Evolutionary conservation across 306 rosid genomes (phyloP), one percentile per base, ranked within the genome.

Genomic region (Mimosa bimucronata): DNA sequence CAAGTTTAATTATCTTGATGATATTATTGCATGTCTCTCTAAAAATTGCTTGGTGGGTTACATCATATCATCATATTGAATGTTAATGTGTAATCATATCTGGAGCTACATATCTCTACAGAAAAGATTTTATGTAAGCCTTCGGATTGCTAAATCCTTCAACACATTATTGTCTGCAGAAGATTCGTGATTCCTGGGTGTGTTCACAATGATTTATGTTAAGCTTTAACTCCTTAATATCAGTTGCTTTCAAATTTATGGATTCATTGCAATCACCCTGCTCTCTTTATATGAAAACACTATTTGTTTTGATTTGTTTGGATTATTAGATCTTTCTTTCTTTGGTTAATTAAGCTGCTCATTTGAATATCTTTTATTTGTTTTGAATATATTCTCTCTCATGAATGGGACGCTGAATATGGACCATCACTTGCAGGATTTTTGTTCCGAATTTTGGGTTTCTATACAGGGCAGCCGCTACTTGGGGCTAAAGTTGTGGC

Each of bases 401-500:
- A 80, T 83, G 74, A 72, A 46, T 65, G 77, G 40, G 80, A 50
- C 25, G 29, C 37, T 78, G 40, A 84, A 45, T 79, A 69, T 73
- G 74, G 77, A 65, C 64, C 81, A 55, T 82, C 29, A 60, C 79
- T 82, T 87, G 89, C 98, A 95, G 98, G 99, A 80, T 30, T 95
- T 53, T 34, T 89, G 69, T 95, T 95, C 85, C 91, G 97, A 82
- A 89, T 95, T 83, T 86, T 95, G 89, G 99, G 99, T 81, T 76
- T 85, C 84, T 95, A 95, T 42, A 93, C 96, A 10, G 97, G 94
- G 79, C 99, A 93, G 13, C 97, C 99, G 70, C 86, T 95, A 52
- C 93, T 95, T 12, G 98, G 99, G 79, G 99, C 99, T 61, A 95
- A 95, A 86, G 98, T 93, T 28, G 98, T 95, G 66, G 99, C 98